Conservation (phyloP, 371 early-diverging fungal species). For the Actinomucor elegans region DNA sequence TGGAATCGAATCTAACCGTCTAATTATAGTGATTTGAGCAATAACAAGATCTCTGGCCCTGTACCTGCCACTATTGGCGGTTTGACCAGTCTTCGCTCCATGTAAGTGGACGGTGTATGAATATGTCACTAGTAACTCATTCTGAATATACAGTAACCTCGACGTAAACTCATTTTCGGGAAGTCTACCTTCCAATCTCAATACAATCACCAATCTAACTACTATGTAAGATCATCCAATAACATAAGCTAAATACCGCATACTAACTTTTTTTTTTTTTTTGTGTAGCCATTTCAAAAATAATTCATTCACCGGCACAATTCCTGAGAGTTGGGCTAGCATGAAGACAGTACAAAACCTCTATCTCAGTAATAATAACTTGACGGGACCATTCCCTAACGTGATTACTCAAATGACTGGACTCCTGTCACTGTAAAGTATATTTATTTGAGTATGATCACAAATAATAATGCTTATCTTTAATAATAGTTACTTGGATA, state of each 20-base stretch:
- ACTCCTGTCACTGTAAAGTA: slow-evolving; percentile 27
- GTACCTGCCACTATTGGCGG: slow-evolving; percentile 39
- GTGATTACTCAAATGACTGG: slow-evolving; percentile 16
- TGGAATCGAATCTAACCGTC: background rate
- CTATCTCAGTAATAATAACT: slow-evolving; percentile 41
- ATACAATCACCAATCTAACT: slow-evolving; percentile 21
- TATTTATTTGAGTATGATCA: background rate
- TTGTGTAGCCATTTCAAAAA: slow-evolving; percentile 49
- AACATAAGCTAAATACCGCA: no score
- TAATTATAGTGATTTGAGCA: slow-evolving; percentile 44
- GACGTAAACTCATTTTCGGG: slow-evolving; percentile 38
- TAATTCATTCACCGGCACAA: slow-evolving; percentile 41
- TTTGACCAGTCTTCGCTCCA: slow-evolving; percentile 21
- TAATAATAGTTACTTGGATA: slow-evolving; percentile 24
- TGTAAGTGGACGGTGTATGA: slow-evolving; percentile 12
- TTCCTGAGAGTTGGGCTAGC: slow-evolving; percentile 36
- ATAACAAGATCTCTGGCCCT: slow-evolving; percentile 48
- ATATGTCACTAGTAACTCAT: no score
- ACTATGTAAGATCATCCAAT: slow-evolving; percentile 45
- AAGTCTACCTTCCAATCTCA: slow-evolving; percentile 24
- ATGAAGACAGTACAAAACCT: slow-evolving; percentile 17
- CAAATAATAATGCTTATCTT: no score
- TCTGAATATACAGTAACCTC: slow-evolving; percentile 41
- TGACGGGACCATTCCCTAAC: slow-evolving; percentile 36
- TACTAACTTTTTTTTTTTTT: no score